A percentile compares a stretch with the other conserved stretches of the same genome.
phyloP scores from a whole-genome alignment of 306 rosid genomes.

The Elaeagnus macrophylla region DNA sequence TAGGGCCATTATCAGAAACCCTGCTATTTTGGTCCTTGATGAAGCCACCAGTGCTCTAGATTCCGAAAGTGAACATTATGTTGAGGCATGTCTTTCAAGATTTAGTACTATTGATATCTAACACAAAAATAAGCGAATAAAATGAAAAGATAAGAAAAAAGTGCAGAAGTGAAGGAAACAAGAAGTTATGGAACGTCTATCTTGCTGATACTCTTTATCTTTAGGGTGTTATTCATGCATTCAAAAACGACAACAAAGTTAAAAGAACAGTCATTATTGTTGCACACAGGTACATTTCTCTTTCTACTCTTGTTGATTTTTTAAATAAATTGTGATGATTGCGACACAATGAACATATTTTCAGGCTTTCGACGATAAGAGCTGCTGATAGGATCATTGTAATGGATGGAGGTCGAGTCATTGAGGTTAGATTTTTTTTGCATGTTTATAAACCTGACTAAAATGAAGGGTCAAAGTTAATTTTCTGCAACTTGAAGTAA shows the following conservation, averaged over 20 bases:
- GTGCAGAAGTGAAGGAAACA: neutral
- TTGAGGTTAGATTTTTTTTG: slow-evolving; percentile 24
- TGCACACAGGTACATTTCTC: slow-evolving; percentile 31
- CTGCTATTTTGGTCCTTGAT: slow-evolving; percentile 37
- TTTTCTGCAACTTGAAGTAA: no score
- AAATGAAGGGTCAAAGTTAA: no score
- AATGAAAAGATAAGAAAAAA: neutral
- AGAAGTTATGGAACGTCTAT: neutral
- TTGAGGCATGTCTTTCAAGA: slow-evolving; percentile 22
- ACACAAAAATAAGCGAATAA: neutral
- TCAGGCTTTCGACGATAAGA: slow-evolving; percentile 35
- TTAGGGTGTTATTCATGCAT: slow-evolving; percentile 29
- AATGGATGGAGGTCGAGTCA: slow-evolving; percentile 34
- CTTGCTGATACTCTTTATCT: neutral
- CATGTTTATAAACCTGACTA: neutral
- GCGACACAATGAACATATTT: slow-evolving; percentile 5
- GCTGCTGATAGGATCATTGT: slow-evolving; percentile 40
- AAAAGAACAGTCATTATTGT: slow-evolving; percentile 34
- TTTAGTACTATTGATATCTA: neutral
- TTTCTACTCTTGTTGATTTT: neutral
- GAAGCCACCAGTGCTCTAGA: slow-evolving; percentile 52
- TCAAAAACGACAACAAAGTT: slow-evolving; percentile 15
- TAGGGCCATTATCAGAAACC: slow-evolving; percentile 44
- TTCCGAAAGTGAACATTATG: slow-evolving; percentile 32
- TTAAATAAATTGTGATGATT: neutral